Base-by-base conservation (phyloP, 1,284 basidiomycete species). In the Phlebopus sp. region DNA sequence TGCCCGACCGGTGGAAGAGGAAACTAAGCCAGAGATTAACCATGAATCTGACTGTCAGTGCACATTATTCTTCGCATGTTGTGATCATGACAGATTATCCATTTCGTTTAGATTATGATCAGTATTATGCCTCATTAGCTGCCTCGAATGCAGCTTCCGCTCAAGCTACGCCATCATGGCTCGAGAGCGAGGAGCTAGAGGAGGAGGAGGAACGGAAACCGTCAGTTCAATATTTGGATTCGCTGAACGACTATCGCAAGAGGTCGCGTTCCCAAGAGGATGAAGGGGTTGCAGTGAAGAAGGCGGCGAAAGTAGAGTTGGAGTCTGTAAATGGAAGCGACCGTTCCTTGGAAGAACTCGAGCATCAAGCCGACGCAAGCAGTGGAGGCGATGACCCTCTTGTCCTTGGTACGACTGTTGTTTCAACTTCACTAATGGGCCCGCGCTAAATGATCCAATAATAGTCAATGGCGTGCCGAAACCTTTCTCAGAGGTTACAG, bases 91-190 rank as follows among this genome's bases (percentile, higher is more conserved):
- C 43, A 5, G 30, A 37, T 41, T 46, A 39, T 49, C 51, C 19
- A 37, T 21, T 38, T 35, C 32, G 48, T n/a, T n/a, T 50, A 90
- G 86, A 84, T 58, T 89, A 83, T 57, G 87, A 89, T 47, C 83
- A 84, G 46, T 90, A 90, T 55, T 90, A 90, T 57, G 86, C 87
- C 13, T 82, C 81, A 10, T 68, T 90, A 37, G 83, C 79, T 11
- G 82, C 79, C 2, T 84, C 85, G 0, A 69, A 77, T 0, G 75
- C 73, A 14, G 74, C 76, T 7, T 81, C 84, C 7, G 67, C 77
- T 4, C 73, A 76, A 46, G 76, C 77, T 8, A 86, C 83, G 2
- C 82, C 85, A 0, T 73, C 79, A 10, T 70, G 69, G 29, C 59
- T 74, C 31, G 71, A 72, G 32, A 74, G 74, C 46, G 76, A 77